Percentiles rank a stretch among this genome's conserved stretches.
These are phyloP conservation scores for Wickerhamomyces sp. DNA, from an alignment of 1,139 yeast species.

Conservation along the genomic window DNA sequence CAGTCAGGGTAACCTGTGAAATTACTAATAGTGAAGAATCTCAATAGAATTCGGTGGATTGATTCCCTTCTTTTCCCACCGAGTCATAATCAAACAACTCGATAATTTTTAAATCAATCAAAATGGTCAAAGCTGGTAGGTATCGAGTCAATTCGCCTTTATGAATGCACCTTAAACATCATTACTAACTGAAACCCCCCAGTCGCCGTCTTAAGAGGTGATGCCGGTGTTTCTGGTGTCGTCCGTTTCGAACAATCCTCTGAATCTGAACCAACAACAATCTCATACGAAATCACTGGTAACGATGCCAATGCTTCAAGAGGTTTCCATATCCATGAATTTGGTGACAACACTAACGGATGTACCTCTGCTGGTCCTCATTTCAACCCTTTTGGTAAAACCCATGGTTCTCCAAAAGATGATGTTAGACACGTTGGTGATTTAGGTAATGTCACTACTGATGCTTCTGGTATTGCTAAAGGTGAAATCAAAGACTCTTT, in stretches of 20 bases:
- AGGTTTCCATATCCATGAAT: conserved; percentile 97
- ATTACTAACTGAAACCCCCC: background rate
- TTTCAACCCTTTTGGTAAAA: conserved; percentile 88
- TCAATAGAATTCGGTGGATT: background rate
- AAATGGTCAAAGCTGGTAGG: conserved; percentile 39
- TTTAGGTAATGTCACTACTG: conserved; percentile 89
- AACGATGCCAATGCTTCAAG: conserved; percentile 82
- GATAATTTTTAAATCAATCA: conserved; percentile 5
- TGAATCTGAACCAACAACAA: conserved; percentile 77
- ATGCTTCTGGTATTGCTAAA: conserved; percentile 81
- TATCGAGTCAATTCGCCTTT: conserved; percentile 6
- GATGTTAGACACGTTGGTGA: conserved; percentile 95
- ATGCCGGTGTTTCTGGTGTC: conserved; percentile 78
- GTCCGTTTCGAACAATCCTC: conserved; percentile 80
- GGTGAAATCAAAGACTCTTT: conserved; percentile 76
- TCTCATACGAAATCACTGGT: conserved; percentile 84
- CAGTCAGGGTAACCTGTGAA: background rate
- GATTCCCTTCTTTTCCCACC: background rate
- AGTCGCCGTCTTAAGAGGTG: conserved; percentile 93
- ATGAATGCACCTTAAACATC: conserved; percentile 1
- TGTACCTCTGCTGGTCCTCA: conserved; percentile 99
- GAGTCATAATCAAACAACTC: background rate
- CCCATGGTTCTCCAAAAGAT: conserved; percentile 94
- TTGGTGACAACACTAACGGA: conserved; percentile 98
- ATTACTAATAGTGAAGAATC: background rate